A percentile compares a stretch with the other conserved stretches of the same genome.
These are phyloP conservation scores for Alectoria sarmentosa DNA, from an alignment of 495 filamentous ascomycete species.

Conservation along the genomic window DNA sequence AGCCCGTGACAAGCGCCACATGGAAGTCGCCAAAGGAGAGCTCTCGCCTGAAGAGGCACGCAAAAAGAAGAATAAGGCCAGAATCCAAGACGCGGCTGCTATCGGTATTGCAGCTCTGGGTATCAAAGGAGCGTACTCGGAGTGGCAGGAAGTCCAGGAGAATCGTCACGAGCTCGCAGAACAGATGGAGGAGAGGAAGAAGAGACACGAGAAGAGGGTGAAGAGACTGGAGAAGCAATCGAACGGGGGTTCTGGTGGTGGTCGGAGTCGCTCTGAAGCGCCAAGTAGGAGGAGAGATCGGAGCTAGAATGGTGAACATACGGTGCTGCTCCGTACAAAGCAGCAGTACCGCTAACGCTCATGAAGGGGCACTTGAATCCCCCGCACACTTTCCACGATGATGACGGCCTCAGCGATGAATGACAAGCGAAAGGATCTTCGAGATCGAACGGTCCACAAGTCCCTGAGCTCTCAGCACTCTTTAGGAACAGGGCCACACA, in stretches of 20 bases:
- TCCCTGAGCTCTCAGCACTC: background rate
- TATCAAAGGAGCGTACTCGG: conserved; percentile 55
- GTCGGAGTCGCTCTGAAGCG: conserved; percentile 11
- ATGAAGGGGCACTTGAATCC: background rate
- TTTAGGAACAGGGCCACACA: background rate
- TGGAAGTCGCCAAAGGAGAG: conserved; percentile 57
- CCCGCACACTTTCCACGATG: background rate
- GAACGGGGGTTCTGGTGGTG: background rate
- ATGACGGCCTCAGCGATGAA: background rate
- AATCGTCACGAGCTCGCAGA: conserved; percentile 30
- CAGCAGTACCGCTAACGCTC: background rate
- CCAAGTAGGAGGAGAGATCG: conserved; percentile 11
- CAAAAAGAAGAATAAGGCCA: conserved; percentile 59
- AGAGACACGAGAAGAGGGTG: conserved; percentile 26
- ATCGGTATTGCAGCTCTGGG: conserved; percentile 69
- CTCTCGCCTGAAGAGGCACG: conserved; percentile 58
- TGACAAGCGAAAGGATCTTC: background rate
- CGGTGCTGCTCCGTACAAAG: background rate
- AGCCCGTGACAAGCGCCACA: conserved; percentile 56
- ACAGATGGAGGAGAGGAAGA: conserved; percentile 21
- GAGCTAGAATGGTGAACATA: background rate
- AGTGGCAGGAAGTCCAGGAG: conserved; percentile 48
- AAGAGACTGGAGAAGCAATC: conserved; percentile 21
- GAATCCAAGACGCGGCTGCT: conserved; percentile 63
- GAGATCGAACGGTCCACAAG: background rate